Percentiles rank a stretch among this genome's conserved stretches.
Conservation (phyloP, 2,329 filamentous ascomycete species). For the Thelonectria blattea region DNA sequence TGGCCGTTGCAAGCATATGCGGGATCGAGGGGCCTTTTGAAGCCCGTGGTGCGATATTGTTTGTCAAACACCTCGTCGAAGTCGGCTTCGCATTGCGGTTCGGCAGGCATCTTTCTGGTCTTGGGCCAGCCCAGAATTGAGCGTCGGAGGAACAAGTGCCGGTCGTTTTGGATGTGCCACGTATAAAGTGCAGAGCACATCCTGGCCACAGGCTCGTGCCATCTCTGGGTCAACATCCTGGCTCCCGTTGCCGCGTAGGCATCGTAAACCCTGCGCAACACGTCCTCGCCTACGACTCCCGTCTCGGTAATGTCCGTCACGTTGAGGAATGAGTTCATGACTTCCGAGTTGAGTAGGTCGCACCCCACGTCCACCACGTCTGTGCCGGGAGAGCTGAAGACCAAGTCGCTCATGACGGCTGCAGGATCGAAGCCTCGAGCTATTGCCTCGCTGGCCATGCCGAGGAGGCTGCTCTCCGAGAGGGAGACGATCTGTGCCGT, state of each 20-base stretch:
- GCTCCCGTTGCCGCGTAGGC: conserved; percentile 33
- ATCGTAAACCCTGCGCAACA: conserved; percentile 29
- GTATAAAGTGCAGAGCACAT: conserved; percentile 42
- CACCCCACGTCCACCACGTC: conserved; percentile 34
- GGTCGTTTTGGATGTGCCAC: conserved; percentile 43
- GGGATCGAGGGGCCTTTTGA: conserved; percentile 29
- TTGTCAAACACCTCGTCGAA: conserved; percentile 42
- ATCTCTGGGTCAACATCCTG: conserved; percentile 40
- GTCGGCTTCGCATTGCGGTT: conserved; percentile 37
- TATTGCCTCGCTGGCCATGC: conserved; percentile 32
- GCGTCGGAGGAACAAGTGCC: conserved; percentile 42
- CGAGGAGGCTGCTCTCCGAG: conserved; percentile 32
- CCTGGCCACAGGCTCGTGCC: conserved; percentile 41
- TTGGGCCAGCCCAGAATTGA: conserved; percentile 40
- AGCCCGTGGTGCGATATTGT: conserved; percentile 37
- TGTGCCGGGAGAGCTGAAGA: conserved; percentile 35
- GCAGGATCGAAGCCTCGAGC: conserved; percentile 31
- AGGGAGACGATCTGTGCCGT: conserved; percentile 34
- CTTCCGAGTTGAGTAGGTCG: conserved; percentile 33
- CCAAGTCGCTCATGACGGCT: conserved; percentile 33
- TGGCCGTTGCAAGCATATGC: conserved; percentile 25
- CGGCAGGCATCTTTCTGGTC: conserved; percentile 36
- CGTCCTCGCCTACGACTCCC: conserved; percentile 27
- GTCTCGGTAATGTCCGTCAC: conserved; percentile 31
- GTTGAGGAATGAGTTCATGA: conserved; percentile 35